These are phyloP conservation scores for Colletotrichum filicis DNA, from an alignment of 2,329 filamentous ascomycete species.

Conservation along the genomic window DNA sequence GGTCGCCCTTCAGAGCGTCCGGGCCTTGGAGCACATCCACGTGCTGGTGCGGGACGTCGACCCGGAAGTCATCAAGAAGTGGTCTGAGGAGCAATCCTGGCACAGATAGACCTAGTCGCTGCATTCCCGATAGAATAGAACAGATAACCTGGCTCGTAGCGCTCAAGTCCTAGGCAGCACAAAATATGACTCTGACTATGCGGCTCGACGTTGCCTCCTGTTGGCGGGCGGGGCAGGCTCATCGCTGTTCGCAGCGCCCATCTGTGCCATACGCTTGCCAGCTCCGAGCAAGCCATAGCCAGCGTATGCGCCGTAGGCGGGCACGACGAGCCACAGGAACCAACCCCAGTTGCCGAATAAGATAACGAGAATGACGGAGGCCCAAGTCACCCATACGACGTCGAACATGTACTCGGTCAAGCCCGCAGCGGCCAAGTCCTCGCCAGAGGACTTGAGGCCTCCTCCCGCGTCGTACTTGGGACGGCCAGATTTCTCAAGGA, in stretches of 20 bases:
- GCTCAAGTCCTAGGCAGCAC: not conserved
- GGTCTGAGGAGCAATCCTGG: conserved; percentile 60
- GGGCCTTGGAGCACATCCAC: conserved; percentile 90
- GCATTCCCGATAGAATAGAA: conserved; percentile 10
- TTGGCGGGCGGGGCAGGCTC: conserved; percentile 55
- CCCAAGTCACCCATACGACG: conserved; percentile 94
- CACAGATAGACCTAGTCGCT: conserved; percentile 40
- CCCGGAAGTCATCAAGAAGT: conserved; percentile 62
- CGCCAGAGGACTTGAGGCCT: conserved; percentile 80
- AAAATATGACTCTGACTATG: conserved; percentile 44
- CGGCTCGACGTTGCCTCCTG: conserved; percentile 65
- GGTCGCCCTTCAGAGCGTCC: conserved; percentile 87
- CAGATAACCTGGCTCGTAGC: conserved; percentile 4
- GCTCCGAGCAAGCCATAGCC: conserved; percentile 64
- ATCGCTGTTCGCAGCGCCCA: conserved; percentile 46
- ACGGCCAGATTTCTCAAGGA: conserved; percentile 86
- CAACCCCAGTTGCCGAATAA: conserved; percentile 83
- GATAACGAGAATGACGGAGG: conserved; percentile 75
- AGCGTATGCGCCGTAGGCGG: conserved; percentile 66
- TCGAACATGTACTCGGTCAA: conserved; percentile 99
- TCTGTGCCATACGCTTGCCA: conserved; percentile 64
- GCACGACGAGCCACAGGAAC: conserved; percentile 65
- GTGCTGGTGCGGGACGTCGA: conserved; percentile 71
- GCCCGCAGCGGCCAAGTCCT: conserved; percentile 88
- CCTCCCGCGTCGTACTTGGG: conserved; percentile 76